Evolutionary conservation across 768 basidiomycete species (phyloP), one percentile per base, ranked within the genome.

Genomic region (Tulasnella sp.): DNA sequence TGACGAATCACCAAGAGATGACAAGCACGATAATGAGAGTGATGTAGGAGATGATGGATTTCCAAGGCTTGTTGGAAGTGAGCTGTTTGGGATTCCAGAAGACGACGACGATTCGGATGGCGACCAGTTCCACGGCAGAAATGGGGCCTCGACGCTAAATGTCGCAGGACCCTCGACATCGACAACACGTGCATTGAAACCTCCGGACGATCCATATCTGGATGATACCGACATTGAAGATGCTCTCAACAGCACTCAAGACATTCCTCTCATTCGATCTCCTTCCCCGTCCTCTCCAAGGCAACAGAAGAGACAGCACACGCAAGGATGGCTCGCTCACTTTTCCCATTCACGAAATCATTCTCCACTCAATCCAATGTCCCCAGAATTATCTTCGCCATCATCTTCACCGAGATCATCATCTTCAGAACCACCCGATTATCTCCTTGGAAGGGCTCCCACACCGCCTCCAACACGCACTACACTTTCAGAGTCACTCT

Each of bases 401-500:
- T 57, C 70, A 45, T 68, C 73, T 24, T 66, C 72, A 31, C 76
- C 78, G 40, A 31, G 48, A 22, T 43, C 56, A n/a, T 24, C 53
- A 43, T 49, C 56, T 15, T 43, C 56, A n/a, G 46, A 55, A 12
- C 46, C 53, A 15, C 35, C 33, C 15, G 39, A 47, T 33, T 33
- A 50, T 20, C 52, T 49, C 24, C 16, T 45, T 29, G 57, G 53
- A 31, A 47, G 28, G 39, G 44, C 20, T 31, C 45, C 41, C n/a
- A 65, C 81, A 49, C 79, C 81, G 19, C 53, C 55, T 8, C 31
- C 41, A 16, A 45, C 55, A 9, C 54, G 55, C 29, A 56, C 53
- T 9, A 56, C 37, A 12, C 67, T 89, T n/a, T 85, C 82, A 3
- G 77, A 86, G 59, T 86, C 86, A 3, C 69, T 89, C 5, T 70